phyloP scores from a whole-genome alignment of 306 rosid species.

The Trifolium subterraneum region DNA sequence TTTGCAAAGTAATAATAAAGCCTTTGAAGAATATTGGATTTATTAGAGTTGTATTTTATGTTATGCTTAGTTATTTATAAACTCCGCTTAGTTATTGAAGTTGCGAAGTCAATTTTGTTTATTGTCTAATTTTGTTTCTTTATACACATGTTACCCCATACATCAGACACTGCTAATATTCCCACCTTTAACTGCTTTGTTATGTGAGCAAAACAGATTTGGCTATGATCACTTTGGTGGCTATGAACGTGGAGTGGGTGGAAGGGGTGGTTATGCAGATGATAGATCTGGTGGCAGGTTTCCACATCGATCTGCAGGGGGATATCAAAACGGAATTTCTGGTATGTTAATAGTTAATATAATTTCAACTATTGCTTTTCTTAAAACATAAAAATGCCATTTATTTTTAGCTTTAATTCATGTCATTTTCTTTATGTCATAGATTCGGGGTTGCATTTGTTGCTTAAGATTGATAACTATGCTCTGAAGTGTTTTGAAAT shows the following conservation, averaged over 20 bases:
- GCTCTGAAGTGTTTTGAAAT: neutral
- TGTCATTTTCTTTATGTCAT: neutral
- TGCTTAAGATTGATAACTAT: neutral
- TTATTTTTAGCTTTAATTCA: neutral
- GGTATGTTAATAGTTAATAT: constrained; percentile 49
- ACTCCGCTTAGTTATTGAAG: too few relatives aligned
- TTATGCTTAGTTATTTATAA: too few relatives aligned
- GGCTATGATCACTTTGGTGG: constrained; percentile 85
- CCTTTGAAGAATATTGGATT: too few relatives aligned
- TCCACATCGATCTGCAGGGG: constrained; percentile 68
- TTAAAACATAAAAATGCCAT: neutral
- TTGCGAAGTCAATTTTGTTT: too few relatives aligned
- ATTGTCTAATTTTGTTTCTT: neutral
- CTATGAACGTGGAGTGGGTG: constrained; percentile 83
- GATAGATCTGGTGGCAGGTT: constrained; percentile 84
- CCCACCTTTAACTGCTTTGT: constrained; percentile 3
- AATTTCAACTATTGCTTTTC: neutral
- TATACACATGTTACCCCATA: neutral
- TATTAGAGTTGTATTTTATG: too few relatives aligned
- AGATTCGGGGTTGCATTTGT: constrained; percentile 26
- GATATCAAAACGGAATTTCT: constrained; percentile 72
- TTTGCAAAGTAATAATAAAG: too few relatives aligned
- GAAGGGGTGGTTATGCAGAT: constrained; percentile 71
- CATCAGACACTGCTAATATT: constrained; percentile 5
- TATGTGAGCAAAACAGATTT: constrained; percentile 54